Conservation (phyloP, 768 basidiomycete species). For the Lentinula sp. region DNA sequence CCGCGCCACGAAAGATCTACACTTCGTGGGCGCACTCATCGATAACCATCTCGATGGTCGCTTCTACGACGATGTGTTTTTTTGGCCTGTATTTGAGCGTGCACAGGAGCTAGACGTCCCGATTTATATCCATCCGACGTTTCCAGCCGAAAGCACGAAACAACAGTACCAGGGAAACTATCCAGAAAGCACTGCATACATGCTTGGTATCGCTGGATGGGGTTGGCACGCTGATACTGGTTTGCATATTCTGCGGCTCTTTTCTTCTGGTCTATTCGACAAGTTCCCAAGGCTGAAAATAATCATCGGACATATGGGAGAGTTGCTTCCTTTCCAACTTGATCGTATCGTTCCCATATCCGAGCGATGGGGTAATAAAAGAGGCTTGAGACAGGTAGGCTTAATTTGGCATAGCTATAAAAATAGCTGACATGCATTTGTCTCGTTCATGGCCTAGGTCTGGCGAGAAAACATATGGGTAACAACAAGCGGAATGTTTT, state of each 20-base stretch:
- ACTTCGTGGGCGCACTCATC: slow-evolving; percentile 1
- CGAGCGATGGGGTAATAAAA: not conserved
- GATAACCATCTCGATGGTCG: slow-evolving; percentile 2
- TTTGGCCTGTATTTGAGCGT: slow-evolving; percentile 2
- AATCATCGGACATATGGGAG: not conserved
- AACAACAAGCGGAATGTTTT: slow-evolving; percentile 2
- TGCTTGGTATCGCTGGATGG: slow-evolving; percentile 1
- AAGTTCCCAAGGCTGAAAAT: not conserved
- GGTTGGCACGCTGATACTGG: slow-evolving; percentile 2
- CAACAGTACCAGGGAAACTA: not conserved
- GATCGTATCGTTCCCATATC: not conserved
- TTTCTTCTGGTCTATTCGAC: not conserved
- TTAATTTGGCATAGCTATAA: too few relatives aligned
- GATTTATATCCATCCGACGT: not conserved
- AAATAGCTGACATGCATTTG: not conserved
- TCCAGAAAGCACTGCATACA: not conserved
- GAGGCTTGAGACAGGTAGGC: not conserved
- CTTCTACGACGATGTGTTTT: not conserved
- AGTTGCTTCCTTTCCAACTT: not conserved
- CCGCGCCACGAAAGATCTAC: not conserved
- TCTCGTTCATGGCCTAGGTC: not conserved
- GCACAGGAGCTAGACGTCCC: slow-evolving; percentile 2
- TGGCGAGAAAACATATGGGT: slow-evolving; percentile 5
- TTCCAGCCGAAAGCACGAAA: not conserved
- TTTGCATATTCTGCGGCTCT: not conserved